Evolutionary conservation across 768 basidiomycete genomes (phyloP), one percentile per base, ranked within the genome.

Genomic region (Suillus occidentalis): DNA sequence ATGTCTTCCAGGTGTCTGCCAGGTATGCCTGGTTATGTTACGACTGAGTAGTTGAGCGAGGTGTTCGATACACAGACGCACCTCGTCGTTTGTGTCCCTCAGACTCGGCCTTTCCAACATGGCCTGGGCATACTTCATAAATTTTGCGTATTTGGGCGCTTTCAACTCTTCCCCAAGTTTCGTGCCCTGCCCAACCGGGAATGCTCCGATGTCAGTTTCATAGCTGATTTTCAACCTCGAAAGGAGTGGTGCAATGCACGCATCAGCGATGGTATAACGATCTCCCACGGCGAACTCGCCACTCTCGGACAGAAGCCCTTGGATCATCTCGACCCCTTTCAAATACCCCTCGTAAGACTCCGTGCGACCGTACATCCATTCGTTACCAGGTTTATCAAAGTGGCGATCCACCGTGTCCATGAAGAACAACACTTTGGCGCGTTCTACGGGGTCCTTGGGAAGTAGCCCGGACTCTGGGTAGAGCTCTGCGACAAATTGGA

Each of bases 401-500:
- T 80, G 80, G 64, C 76, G 82, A 1, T 78, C 74, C 22, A 85
- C 79, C 8, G 78, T 75, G 64, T 89, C 85, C 71, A 87, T 83
- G 76, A 89, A 87, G 76, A 88, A 84, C 18, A 88, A 85, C 8
- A 79, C 84, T 63, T 81, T 79, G 16, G 89, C 89, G 37, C 87
- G 84, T 4, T 68, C 68, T 39, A 86, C 78, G 4, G 86, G 84
- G 70, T 87, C 83, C 4, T 76, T 72, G 1, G 88, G 88, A 10
- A 87, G 81, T 59, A 89, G 78, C 39, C 59, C 31, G 2, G 82
- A 78, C 39, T 78, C 68, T 0, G 83, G 82, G 71, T 77, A 83
- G 43, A 89, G 72, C 69, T 89, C 89, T 12, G 86, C 87, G 62
- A 89, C 72, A 74, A 90, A 86, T 72, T 90, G 87, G 65, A 89